Percentiles rank a stretch among this genome's conserved stretches.
phyloP scores from a whole-genome alignment of 257 asterid species.

The Apocynum venetum region DNA sequence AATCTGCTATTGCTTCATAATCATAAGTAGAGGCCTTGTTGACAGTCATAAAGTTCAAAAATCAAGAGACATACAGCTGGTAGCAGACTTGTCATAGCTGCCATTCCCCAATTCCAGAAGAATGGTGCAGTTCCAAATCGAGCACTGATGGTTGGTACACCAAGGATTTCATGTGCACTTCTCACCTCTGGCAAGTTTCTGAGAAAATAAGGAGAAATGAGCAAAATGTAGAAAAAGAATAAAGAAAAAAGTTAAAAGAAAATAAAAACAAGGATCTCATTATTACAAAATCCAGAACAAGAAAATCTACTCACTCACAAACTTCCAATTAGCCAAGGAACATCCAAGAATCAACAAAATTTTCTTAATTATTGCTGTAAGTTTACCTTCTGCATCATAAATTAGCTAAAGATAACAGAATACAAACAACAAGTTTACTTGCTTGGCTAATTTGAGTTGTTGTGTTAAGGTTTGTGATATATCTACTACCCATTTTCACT shows the following conservation, averaged over 20 bases:
- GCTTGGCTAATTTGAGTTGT: background rate
- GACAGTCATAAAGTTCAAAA: background rate
- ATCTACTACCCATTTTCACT: background rate
- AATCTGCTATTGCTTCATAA: background rate
- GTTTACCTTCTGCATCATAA: background rate
- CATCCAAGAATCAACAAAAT: background rate
- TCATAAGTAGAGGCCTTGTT: background rate
- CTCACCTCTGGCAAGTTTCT: slow-evolving; percentile 94
- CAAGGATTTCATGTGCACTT: slow-evolving; percentile 72
- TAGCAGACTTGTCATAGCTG: slow-evolving; percentile 68
- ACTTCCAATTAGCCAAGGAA: background rate
- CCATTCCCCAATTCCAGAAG: slow-evolving; percentile 99
- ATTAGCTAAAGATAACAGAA: background rate
- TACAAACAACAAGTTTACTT: background rate
- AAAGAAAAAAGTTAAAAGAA: background rate
- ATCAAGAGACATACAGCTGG: slow-evolving; percentile 58
- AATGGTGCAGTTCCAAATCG: slow-evolving; percentile 96
- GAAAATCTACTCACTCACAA: background rate
- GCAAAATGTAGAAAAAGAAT: background rate
- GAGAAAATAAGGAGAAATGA: slow-evolving; percentile 13
- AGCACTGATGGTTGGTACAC: slow-evolving; percentile 89
- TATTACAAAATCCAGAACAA: background rate
- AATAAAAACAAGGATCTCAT: background rate
- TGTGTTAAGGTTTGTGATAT: background rate
- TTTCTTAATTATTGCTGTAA: too few relatives aligned